phyloP scores from a whole-genome alignment of 2,329 filamentous ascomycete genomes.

The Pyrenophora seminiperda region DNA sequence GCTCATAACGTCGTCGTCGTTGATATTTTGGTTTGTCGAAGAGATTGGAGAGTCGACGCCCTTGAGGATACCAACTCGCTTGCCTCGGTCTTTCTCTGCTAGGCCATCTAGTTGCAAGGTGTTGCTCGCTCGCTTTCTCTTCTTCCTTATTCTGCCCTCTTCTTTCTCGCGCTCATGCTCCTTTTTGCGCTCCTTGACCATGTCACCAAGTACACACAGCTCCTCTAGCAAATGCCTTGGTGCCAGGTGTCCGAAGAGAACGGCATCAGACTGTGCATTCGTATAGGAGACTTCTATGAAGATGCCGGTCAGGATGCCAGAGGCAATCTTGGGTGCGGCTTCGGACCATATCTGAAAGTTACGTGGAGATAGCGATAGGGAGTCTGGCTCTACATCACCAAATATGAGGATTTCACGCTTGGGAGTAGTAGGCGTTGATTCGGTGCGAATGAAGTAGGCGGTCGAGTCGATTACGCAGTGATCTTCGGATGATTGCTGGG shows the following conservation, averaged over 20 bases:
- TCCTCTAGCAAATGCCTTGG: conserved; percentile 83
- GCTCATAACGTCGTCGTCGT: conserved; percentile 38
- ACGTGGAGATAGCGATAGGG: conserved; percentile 77
- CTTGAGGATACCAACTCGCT: conserved; percentile 14
- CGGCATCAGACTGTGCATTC: conserved; percentile 74
- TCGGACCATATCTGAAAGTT: conserved; percentile 86
- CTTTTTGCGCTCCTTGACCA: conserved; percentile 63
- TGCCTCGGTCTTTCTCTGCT: conserved; percentile 12
- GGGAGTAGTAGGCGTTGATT: conserved; percentile 47
- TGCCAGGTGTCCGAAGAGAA: conserved; percentile 86
- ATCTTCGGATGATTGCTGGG: conserved; percentile 25
- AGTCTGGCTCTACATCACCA: conserved; percentile 93
- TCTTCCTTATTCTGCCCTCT: conserved; percentile 55
- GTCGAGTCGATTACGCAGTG: conserved; percentile 82
- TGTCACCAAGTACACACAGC: conserved; percentile 70
- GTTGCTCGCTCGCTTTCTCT: conserved; percentile 66
- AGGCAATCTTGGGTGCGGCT: conserved; percentile 81
- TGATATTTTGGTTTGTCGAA: conserved; percentile 4
- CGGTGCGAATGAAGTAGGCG: conserved; percentile 88
- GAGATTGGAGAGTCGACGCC: conserved; percentile 23
- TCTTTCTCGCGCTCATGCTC: conserved; percentile 42
- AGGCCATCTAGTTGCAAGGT: conserved; percentile 32
- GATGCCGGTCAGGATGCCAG: conserved; percentile 74
- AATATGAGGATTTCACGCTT: conserved; percentile 82
- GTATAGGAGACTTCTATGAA: conserved; percentile 97